Base-by-base conservation (phyloP, 257 asterid species). In the Coffea canephora region DNA sequence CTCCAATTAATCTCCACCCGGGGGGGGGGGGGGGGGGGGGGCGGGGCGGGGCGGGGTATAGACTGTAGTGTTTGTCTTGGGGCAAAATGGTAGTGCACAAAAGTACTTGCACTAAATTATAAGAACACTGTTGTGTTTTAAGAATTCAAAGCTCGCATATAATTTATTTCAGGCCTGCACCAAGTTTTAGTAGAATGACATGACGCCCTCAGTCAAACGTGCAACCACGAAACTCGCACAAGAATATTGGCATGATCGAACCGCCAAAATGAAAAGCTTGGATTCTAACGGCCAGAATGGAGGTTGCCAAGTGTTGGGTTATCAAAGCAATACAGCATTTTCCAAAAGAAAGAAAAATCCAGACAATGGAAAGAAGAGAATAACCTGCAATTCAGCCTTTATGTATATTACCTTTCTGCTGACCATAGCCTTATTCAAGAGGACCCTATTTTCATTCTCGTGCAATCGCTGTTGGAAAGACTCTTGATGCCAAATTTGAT, bases 281-380 rank as follows among this genome's bases (percentile, higher is more conserved):
- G 61, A 46, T 36, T 68, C 68, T 36, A 69, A 81, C 66, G n/a
- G 73, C 69, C 74, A 18, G 68, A 69, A 74, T 78, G 79, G 39
- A 73, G 62, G 36, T 70, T 86, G 87, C 87, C 87, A 81, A 71
- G 78, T 75, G 84, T 78, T 81, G 75, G 84, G 81, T 1, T 23
- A 71, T 77, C 73, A 78, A 72, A 76, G 54, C 4, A 31, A 48
- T 75, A 74, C 57, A 57, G 57, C 79, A 61, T 61, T 76, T 75
- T 71, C 46, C 7, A 21, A 6, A 39, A 39, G 27, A 69, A 18
- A 69, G 27, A 69, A 69, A 9, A 50, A 15, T 16, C 4, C 6
- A 15, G 19, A 41, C 3, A 59, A 59, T 23, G 3, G 39, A 39
- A 55, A 62, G 3, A 7, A 50, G 25, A 75, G 36, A 76, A 45